These are phyloP conservation scores for Colletotrichum cuscutae DNA, from an alignment of 2,329 filamentous ascomycete genomes.

Conservation along the genomic window DNA sequence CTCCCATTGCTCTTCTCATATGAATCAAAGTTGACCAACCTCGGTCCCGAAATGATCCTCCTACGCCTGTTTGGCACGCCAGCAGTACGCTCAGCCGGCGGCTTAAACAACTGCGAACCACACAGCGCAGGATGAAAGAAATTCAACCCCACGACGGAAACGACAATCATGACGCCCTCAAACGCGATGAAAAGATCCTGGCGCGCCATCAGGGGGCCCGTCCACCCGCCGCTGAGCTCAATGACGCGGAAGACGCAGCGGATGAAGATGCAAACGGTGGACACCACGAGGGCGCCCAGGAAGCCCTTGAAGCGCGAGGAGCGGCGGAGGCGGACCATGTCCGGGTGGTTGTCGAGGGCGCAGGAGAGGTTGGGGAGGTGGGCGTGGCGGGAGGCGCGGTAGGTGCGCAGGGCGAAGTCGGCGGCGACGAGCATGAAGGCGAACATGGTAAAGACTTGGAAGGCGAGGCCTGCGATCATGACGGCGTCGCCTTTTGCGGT, in stretches of 20 bases:
- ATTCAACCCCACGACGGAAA: conserved; percentile 57
- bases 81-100: background rate
- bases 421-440: conserved; percentile 61
- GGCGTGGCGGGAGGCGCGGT: conserved; percentile 38
- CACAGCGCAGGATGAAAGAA: conserved; percentile 54
- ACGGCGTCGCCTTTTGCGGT: conserved; percentile 63
- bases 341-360: conserved; percentile 49
- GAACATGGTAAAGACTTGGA: conserved; percentile 68
- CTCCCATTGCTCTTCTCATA: background rate
- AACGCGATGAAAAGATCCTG: conserved; percentile 68
- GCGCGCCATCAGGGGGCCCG: conserved; percentile 64
- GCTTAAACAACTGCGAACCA: conserved; percentile 42
- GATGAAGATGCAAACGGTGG: conserved; percentile 72
- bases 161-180: conserved; percentile 63
- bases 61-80: background rate
- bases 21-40: conserved; percentile 33
- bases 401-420: conserved; percentile 61
- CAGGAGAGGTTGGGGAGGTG: conserved; percentile 40
- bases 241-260: conserved; percentile 73
- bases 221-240: conserved; percentile 73
- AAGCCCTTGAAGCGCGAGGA: conserved; percentile 63
- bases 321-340: conserved; percentile 48
- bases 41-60: background rate
- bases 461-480: conserved; percentile 72
- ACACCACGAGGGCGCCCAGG: conserved; percentile 62